Evolutionary conservation across 371 early-diverging fungal species (phyloP), one percentile per base, ranked within the genome.

Genomic region (Dinochytrium kinnereticum): DNA sequence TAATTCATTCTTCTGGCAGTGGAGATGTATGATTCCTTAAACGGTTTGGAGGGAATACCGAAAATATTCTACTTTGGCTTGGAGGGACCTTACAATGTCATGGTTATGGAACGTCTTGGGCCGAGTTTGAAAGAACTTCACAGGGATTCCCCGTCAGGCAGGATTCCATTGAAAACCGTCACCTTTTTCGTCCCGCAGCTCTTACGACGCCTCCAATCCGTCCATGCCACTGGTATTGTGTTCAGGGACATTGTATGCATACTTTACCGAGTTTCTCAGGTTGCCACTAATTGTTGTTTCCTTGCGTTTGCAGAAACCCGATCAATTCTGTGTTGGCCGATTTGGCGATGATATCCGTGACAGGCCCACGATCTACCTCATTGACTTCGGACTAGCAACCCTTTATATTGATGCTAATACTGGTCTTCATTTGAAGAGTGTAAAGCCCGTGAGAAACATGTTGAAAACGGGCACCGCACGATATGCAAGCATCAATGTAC

Each of bases 401-500:
- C 69, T 74, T 44, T 88, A 78, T 73, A 59, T 78, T 34, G 78
- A 85, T 74, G 2, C 15, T 21, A 75, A 78, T 13, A 50, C 49
- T 17, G 85, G 86, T 7, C 65, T 67, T 50, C 89, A 89, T 76
- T 81, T 85, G 38, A 73, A 76, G 39, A 76, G 66, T 55, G 66
- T 66, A 61, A 76, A 76, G 34, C 75, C 84, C 10, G 61, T 72
- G 51, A 49, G 64, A 13, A 83, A 82, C 19, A 82, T 79, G 71
- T 28, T 59, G 0, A 77, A 86, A 51, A 87, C 87, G 26, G 91
- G 91, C 13, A 90, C 91, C 13, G 90, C 90, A 21, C 77, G 89
- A 68, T 91, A 91, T 79, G 89, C 90, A 13, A 82, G 82, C 30
- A 33, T 90, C 31, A 86, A 88, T 75, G 86, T 88, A 5, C 91